phyloP scores from a whole-genome alignment of 78 protist species.

The Cavenderia fasciculata region DNA sequence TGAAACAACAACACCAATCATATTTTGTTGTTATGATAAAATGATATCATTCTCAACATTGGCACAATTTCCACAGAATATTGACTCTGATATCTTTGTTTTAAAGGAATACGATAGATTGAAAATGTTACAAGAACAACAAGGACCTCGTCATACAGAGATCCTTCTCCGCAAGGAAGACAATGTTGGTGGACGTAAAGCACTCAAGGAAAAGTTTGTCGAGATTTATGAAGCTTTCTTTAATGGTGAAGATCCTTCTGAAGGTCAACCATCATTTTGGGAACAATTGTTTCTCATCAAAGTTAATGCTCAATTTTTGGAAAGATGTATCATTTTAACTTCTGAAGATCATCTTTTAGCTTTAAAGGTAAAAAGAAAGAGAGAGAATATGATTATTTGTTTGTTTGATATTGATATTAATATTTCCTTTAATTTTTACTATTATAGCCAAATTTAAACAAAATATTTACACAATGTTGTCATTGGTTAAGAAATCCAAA shows the following conservation, averaged over 20 bases:
- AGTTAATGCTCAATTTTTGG: conserved; percentile 64
- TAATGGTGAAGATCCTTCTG: conserved; percentile 71
- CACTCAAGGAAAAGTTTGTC: conserved; percentile 67
- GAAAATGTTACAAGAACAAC: conserved; percentile 46
- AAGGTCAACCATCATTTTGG: conserved; percentile 57
- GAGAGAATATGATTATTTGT: too few relatives aligned
- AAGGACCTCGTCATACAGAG: conserved; percentile 73
- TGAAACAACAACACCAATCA: too few relatives aligned
- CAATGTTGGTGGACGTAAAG: conserved; percentile 52
- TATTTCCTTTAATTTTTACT: too few relatives aligned
- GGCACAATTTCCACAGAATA: conserved; percentile 13
- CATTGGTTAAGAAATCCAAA: conserved; percentile 6
- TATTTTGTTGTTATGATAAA: neutral
- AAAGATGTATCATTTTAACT: conserved; percentile 62
- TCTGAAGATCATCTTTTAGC: conserved; percentile 66
- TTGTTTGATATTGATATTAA: too few relatives aligned
- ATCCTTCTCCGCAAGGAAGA: conserved; percentile 56
- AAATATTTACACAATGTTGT: conserved; percentile 66
- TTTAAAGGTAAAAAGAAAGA: too few relatives aligned
- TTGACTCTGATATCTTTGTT: conserved; percentile 39
- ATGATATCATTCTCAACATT: conserved; percentile 10
- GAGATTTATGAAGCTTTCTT: conserved; percentile 67
- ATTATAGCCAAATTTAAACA: conserved; percentile 34
- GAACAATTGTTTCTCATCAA: conserved; percentile 65
- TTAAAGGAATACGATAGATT: conserved; percentile 63